Conservation (phyloP, 768 basidiomycete genomes). For the Tulasnella sp. region DNA sequence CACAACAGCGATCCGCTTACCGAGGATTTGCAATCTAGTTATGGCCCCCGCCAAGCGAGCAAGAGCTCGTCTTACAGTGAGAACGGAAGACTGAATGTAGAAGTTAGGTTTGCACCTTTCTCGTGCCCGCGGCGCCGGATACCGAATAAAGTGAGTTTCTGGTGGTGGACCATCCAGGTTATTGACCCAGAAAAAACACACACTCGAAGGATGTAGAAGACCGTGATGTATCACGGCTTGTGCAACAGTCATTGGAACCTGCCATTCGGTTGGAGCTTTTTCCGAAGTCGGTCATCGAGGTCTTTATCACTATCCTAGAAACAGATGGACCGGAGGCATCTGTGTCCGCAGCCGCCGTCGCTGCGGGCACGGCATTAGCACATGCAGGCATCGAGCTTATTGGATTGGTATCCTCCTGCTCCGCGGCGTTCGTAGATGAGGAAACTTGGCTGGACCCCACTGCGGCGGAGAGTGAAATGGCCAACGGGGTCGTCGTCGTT, state of each 20-base stretch:
- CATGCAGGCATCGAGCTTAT: conserved; percentile 90
- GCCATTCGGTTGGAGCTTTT: conserved; percentile 81
- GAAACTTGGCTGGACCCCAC: conserved; percentile 79
- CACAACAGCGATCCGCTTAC: conserved; percentile 15
- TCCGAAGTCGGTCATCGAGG: conserved; percentile 92
- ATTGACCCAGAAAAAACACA: conserved; percentile 17
- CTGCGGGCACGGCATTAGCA: conserved; percentile 85
- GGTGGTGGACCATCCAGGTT: background rate
- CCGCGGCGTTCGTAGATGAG: conserved; percentile 55
- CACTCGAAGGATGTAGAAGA: conserved; percentile 84
- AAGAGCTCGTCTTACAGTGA: conserved; percentile 80
- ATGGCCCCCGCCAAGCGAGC: conserved; percentile 75
- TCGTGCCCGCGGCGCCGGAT: conserved; percentile 72
- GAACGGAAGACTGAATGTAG: conserved; percentile 83
- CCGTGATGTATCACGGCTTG: conserved; percentile 70
- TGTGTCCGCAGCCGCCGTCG: conserved; percentile 78
- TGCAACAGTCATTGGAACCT: conserved; percentile 80
- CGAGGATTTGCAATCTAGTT: conserved; percentile 42
- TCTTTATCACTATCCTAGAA: conserved; percentile 86
- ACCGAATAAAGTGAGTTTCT: conserved; percentile 70
- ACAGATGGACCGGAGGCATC: conserved; percentile 89
- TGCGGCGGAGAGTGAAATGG: conserved; percentile 54
- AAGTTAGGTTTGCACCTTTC: conserved; percentile 96
- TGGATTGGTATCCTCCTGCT: conserved; percentile 80
- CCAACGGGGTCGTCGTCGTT: conserved; percentile 66